Conservation (phyloP, 169 alveolate species). For the Eimeria brunetti region DNA sequence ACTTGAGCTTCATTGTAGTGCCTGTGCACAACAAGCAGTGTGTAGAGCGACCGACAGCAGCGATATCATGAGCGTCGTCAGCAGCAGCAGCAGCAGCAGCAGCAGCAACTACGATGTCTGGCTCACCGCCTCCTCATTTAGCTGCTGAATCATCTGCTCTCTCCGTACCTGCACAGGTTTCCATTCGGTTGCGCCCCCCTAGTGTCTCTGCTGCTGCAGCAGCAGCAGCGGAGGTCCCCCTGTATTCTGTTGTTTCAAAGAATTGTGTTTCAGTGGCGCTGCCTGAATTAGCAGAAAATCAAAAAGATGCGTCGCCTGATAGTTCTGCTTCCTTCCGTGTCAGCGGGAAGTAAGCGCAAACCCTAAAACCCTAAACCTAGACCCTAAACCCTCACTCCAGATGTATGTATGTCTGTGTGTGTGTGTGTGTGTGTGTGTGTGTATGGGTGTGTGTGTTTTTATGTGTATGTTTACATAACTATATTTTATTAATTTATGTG, state of each 20-base stretch:
- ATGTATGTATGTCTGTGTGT: neutral
- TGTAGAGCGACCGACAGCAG: neutral
- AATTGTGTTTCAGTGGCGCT: neutral
- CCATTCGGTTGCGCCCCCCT: constrained; percentile 13
- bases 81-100: neutral
- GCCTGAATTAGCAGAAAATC: neutral
- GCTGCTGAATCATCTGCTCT: neutral
- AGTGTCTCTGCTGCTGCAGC: constrained; percentile 14
- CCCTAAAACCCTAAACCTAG: neutral
- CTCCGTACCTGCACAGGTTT: neutral
- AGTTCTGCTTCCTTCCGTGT: neutral
- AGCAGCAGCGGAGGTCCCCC: neutral
- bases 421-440: neutral
- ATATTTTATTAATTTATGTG: neutral
- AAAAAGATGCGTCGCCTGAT: neutral
- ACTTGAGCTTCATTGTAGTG: no score
- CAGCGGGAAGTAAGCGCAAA: neutral
- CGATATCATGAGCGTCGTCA: neutral
- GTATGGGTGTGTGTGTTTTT: neutral
- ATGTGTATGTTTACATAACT: neutral
- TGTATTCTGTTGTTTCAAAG: neutral
- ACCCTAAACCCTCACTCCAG: neutral
- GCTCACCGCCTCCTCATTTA: neutral
- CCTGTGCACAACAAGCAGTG: neutral
- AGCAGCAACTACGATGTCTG: neutral